Conservation (phyloP, 371 early-diverging fungal genomes). For the Lichtheimia ramosa region DNA sequence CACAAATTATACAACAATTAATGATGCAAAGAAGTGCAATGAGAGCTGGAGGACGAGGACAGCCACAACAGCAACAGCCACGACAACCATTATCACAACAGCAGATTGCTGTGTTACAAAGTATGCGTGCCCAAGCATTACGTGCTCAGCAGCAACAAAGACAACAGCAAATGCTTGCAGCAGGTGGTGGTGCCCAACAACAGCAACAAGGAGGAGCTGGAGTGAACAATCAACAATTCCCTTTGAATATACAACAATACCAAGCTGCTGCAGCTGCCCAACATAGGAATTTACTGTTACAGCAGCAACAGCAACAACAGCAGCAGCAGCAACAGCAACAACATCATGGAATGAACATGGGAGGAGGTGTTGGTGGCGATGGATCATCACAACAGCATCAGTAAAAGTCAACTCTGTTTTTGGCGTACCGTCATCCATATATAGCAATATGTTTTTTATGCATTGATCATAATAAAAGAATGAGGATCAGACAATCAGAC, state of each 20-base stretch:
- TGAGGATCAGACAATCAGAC: too few relatives aligned
- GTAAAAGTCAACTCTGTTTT: neutral
- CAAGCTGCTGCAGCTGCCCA: constrained; percentile 30
- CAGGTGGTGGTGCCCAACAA: constrained; percentile 9
- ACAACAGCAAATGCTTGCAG: constrained; percentile 17
- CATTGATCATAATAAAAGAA: too few relatives aligned
- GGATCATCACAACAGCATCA: constrained; percentile 6
- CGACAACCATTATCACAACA: constrained; percentile 19
- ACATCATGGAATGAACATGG: constrained; percentile 8
- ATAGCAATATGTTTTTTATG: too few relatives aligned
- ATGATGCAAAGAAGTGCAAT: constrained; percentile 30
- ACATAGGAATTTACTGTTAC: constrained; percentile 10
- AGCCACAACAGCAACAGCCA: constrained; percentile 6
- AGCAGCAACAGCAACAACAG: constrained; percentile 33
- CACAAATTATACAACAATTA: constrained; percentile 32
- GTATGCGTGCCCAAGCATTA: constrained; percentile 18
- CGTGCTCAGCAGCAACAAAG: constrained; percentile 13
- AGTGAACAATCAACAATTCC: constrained; percentile 14
- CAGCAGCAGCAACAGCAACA: constrained; percentile 24
- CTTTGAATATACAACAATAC: constrained; percentile 30
- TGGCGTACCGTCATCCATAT: too few relatives aligned
- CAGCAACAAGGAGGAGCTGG: constrained; percentile 8
- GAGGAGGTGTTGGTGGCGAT: neutral
- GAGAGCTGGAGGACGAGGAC: constrained; percentile 33
- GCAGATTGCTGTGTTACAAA: constrained; percentile 31